Base-by-base conservation (phyloP, 2,329 filamentous ascomycete species). In the Claviceps cyperi region DNA sequence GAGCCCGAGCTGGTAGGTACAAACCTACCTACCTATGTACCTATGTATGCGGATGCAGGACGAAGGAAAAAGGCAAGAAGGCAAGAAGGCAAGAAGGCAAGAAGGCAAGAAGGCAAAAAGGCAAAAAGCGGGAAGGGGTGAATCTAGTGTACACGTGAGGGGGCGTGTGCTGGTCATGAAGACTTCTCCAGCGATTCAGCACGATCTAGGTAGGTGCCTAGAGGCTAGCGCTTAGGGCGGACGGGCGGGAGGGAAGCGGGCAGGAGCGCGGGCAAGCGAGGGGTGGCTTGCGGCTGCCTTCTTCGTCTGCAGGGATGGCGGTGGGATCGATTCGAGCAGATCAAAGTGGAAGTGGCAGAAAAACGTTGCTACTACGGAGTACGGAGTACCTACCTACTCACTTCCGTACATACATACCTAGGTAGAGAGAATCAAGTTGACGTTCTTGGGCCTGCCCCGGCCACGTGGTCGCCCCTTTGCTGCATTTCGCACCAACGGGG, bases 221-320 rank as follows among this genome's bases (percentile, higher is more conserved):
- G n/a, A n/a, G n/a, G n/a, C n/a, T n/a, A 36, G 49, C 24, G 19
- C 49, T 21, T 50, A 9, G 47, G 28, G 28, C 22, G 47, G 46
- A 36, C 50, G 41, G 40, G 35, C 45, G 49, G 40, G 39, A 46
- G 32, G 49, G 45, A 47, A 14, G 46, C 46, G 50, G 40, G 39
- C 38, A 19, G 49, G 45, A 44, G n/a, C 24, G 45, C 46, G 35
- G 39, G 40, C 19, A 43, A 32, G 41, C 8, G 19, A 19, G 45
- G 49, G 41, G 45, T 48, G 50, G 50, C 39, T 48, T 48, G 46
- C 46, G 32, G 40, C 35, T 28, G 9, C 41, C 35, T 43, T 41
- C 40, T 32, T 43, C 24, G 40, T 35, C 41, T 41, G 43, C 43
- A 50, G 48, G 48, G 48, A 46, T 50, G 19, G 5, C 11, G 15